Percentiles rank a stretch among this genome's conserved stretches.
These are phyloP conservation scores for Amauroascus verrucosus DNA, from an alignment of 2,329 filamentous ascomycete genomes.

Conservation along the genomic window DNA sequence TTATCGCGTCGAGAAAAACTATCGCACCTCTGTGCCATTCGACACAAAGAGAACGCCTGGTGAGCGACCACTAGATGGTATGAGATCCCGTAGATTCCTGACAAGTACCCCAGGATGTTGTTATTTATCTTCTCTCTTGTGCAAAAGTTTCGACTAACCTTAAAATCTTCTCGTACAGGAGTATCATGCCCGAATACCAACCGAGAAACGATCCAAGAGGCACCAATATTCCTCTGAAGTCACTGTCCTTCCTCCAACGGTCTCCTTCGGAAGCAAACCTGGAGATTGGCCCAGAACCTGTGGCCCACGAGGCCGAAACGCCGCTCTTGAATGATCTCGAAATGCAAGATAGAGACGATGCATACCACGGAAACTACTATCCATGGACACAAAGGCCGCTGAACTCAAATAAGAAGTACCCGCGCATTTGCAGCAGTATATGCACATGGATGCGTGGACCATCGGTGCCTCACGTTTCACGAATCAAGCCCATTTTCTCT, in stretches of 20 bases:
- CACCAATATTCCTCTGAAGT: background rate
- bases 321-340: background rate
- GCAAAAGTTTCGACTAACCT: no score
- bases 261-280: background rate
- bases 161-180: no score
- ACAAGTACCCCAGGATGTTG: no score
- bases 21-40: no score
- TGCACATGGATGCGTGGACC: background rate
- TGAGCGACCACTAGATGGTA: no score
- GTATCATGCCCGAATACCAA: no score
- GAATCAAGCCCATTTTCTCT: background rate
- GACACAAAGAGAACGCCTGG: no score
- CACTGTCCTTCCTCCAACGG: background rate
- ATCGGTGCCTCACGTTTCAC: background rate
- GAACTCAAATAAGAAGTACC: background rate
- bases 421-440: background rate
- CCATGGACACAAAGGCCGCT: background rate
- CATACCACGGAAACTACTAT: no score
- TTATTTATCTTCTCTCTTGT: no score
- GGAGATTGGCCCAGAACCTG: background rate
- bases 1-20: no score
- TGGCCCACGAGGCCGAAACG: background rate
- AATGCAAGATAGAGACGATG: background rate
- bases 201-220: no score
- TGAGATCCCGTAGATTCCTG: no score